phyloP scores from a whole-genome alignment of 805 yeast species.

The Ogataea degrootiae region DNA sequence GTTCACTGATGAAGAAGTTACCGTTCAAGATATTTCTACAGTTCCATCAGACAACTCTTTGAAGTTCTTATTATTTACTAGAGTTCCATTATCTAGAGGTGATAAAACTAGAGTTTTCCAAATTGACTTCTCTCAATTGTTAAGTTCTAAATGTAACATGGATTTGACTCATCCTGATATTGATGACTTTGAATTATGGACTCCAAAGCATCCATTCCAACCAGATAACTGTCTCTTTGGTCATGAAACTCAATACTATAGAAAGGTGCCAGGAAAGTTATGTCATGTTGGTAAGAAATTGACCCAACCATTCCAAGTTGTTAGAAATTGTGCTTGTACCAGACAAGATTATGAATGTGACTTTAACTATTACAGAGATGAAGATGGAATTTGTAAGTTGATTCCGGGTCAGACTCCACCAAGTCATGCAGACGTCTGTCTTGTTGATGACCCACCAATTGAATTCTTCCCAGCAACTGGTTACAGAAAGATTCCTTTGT shows the following conservation, averaged over 20 bases:
- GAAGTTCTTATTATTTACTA: slow-evolving; percentile 64
- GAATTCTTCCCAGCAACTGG: slow-evolving; percentile 84
- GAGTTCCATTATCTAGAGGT: slow-evolving; percentile 42
- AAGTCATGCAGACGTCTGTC: slow-evolving; percentile 58
- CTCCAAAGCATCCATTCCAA: slow-evolving; percentile 51
- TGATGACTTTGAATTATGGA: slow-evolving; percentile 60
- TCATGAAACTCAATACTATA: slow-evolving; percentile 53
- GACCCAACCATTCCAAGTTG: slow-evolving; percentile 48
- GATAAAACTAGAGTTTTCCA: slow-evolving; percentile 47
- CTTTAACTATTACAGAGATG: slow-evolving; percentile 62
- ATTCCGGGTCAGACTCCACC: slow-evolving; percentile 67
- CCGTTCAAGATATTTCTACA: slow-evolving; percentile 69
- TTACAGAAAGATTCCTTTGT: slow-evolving; percentile 74
- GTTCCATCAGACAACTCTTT: slow-evolving; percentile 83
- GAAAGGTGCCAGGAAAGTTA: slow-evolving; percentile 56
- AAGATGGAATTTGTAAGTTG: slow-evolving; percentile 73
- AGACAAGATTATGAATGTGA: slow-evolving; percentile 90
- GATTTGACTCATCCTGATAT: slow-evolving; percentile 38
- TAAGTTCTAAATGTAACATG: slow-evolving; percentile 45
- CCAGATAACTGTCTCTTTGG: slow-evolving; percentile 61
- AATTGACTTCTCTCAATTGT: slow-evolving; percentile 51
- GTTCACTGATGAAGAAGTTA: slow-evolving; percentile 57
- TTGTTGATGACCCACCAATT: slow-evolving; percentile 46
- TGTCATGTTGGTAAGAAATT: slow-evolving; percentile 63
- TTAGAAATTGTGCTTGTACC: slow-evolving; percentile 73